Percentiles rank a stretch among this genome's conserved stretches.
phyloP scores from a whole-genome alignment of 176 grass and related monocot species.

The Neostapfia colusana region DNA sequence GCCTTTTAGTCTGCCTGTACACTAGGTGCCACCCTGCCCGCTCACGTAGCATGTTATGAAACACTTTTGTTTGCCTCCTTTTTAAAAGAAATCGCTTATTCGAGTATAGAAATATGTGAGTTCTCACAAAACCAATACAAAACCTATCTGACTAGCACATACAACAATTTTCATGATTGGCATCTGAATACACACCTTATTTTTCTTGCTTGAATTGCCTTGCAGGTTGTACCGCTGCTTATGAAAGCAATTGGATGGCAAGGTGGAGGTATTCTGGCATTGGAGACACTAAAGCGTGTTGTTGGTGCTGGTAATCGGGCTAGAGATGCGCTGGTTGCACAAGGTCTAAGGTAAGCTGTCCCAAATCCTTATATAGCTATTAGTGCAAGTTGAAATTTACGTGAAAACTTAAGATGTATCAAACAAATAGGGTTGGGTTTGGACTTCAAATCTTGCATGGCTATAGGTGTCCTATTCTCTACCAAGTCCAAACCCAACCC shows the following conservation, averaged over 20 bases:
- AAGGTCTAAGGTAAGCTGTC: conserved; percentile 86
- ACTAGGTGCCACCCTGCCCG: background rate
- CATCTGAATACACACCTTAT: conserved; percentile 8
- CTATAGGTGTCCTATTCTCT: too few species aligned
- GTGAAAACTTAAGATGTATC: background rate
- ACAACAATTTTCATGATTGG: conserved; percentile 19
- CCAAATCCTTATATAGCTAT: conserved; percentile 26
- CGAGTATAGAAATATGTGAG: background rate
- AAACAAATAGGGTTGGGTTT: too few species aligned
- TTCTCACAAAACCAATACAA: conserved; percentile 21
- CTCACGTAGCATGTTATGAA: background rate
- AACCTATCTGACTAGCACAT: background rate
- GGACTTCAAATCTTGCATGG: too few species aligned
- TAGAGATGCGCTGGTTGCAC: conserved; percentile 94
- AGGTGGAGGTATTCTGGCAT: conserved; percentile 89
- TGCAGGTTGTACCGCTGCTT: conserved; percentile 93
- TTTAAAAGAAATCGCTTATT: conserved; percentile 6
- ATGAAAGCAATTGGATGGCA: conserved; percentile 99
- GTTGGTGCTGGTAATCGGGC: conserved; percentile 95
- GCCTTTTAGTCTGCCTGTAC: background rate
- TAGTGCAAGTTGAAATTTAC: background rate
- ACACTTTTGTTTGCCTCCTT: background rate
- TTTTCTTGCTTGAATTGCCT: conserved; percentile 33
- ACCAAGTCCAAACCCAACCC: background rate
- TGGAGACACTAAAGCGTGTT: conserved; percentile 98